These are phyloP conservation scores for Chrysosphaeria jannelii DNA, from an alignment of 2,329 filamentous ascomycete genomes.

Conservation along the genomic window DNA sequence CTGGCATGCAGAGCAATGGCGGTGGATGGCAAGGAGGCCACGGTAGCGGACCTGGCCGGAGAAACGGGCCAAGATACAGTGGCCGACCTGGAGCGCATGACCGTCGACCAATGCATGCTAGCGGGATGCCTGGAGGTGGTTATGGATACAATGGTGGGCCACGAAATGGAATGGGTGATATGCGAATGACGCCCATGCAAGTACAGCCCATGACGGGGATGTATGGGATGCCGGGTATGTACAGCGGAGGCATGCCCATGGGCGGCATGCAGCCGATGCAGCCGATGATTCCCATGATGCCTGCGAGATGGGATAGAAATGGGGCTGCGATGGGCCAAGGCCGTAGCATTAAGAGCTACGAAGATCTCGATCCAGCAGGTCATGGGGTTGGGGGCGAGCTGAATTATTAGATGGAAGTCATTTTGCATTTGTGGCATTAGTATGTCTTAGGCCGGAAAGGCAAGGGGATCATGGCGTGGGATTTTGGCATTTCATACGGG, in stretches of 20 bases:
- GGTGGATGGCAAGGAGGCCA: slow-evolving; percentile 20
- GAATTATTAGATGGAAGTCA: no score
- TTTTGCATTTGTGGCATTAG: no score
- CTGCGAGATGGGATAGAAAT: slow-evolving; percentile 37
- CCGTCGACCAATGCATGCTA: no score
- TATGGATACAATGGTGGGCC: no score
- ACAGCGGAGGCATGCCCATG: not conserved
- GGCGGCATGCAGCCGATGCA: not conserved
- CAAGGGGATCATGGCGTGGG: no score
- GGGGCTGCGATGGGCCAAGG: slow-evolving; percentile 24
- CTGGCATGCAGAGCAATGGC: no score
- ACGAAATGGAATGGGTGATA: no score
- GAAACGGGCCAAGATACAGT: slow-evolving; percentile 26
- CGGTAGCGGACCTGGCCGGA: slow-evolving; percentile 30
- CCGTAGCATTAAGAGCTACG: slow-evolving; percentile 82
- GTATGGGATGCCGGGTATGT: slow-evolving; percentile 8
- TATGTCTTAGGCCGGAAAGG: no score
- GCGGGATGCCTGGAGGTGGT: no score
- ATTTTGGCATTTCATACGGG: no score
- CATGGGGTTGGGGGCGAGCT: slow-evolving; percentile 51
- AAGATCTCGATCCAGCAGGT: slow-evolving; percentile 72
- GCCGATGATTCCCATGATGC: slow-evolving; percentile 35
- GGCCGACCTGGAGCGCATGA: slow-evolving; percentile 47
- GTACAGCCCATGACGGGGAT: slow-evolving; percentile 12
- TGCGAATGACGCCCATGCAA: no score